phyloP scores from a whole-genome alignment of 495 filamentous ascomycete species.

The Lineolata rhizophorae region DNA sequence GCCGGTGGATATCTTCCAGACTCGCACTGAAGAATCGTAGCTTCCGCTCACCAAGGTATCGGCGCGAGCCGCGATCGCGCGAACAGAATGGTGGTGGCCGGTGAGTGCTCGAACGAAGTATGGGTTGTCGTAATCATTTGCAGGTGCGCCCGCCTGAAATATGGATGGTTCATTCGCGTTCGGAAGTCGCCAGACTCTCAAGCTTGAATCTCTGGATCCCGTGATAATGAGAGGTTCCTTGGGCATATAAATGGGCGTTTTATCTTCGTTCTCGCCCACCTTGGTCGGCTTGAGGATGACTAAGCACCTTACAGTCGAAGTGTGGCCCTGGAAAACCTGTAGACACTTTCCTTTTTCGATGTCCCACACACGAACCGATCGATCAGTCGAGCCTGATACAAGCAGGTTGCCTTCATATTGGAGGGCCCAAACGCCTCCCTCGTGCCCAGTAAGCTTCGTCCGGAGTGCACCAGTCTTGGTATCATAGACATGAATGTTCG shows the following conservation, averaged over 20 bases:
- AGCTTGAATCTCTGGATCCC: slow-evolving; percentile 82
- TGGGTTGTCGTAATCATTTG: slow-evolving; percentile 68
- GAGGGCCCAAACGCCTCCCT: slow-evolving; percentile 94
- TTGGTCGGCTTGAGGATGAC: slow-evolving; percentile 81
- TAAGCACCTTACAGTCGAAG: slow-evolving; percentile 87
- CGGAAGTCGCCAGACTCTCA: slow-evolving; percentile 93
- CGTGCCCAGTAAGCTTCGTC: slow-evolving; percentile 70
- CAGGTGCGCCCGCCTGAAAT: slow-evolving; percentile 43
- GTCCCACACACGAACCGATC: slow-evolving; percentile 93
- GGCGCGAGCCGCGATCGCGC: slow-evolving; percentile 85
- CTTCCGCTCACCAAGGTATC: slow-evolving; percentile 97
- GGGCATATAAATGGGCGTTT: slow-evolving; percentile 69
- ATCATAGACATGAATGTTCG: slow-evolving; percentile 94
- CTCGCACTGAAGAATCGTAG: slow-evolving; percentile 87
- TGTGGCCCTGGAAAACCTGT: slow-evolving; percentile 92
- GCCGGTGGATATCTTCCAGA: slow-evolving; percentile 94
- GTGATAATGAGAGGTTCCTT: slow-evolving; percentile 90
- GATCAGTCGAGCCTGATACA: slow-evolving; percentile 90
- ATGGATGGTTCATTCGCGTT: slow-evolving; percentile 50
- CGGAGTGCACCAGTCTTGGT: slow-evolving; percentile 80
- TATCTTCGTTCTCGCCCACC: slow-evolving; percentile 47
- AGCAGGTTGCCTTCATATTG: slow-evolving; percentile 90
- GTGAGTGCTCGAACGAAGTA: slow-evolving; percentile 77
- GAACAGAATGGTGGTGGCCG: slow-evolving; percentile 88
- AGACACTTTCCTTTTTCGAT: slow-evolving; percentile 79